Base-by-base conservation (phyloP, 495 filamentous ascomycete species). In the Trichoderma orchidacearum region DNA sequence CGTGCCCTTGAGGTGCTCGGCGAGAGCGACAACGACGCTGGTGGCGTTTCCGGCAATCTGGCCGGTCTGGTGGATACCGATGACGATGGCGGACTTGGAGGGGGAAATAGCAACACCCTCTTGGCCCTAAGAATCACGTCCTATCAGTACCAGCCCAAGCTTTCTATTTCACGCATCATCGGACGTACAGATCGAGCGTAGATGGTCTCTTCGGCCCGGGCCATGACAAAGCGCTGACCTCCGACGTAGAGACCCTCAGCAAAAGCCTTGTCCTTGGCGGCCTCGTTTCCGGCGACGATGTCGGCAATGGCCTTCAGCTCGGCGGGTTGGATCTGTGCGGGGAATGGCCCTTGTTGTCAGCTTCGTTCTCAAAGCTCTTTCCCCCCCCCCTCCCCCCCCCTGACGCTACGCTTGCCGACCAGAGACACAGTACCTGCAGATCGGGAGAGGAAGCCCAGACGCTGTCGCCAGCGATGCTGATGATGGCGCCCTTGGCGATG, bases 401-500 rank as follows among this genome's bases (percentile, higher is more conserved):
- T 27, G n/a, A 27, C 17, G 5, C 12, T 17, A 41, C 6, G 17
- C 8, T 56, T 15, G 21, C 41, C 9, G 41, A 5, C 15, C 3
- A 29, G 50, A 23, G 7, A 17, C 50, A 23, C 1, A 30, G 66
- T 83, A 95, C 90, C 61, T 68, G 70, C 75, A 94, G 94, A 59
- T 75, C 80, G 18, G 77, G 17, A 21, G 82, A 80, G n/a, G 74
- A 65, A 56, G 91, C 91, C 89, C 91, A 95, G 61, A 84, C 76
- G 67, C 83, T 88, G 66, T 88, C 86, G 66, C 90, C 89, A 59
- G 85, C 83, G 58, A 70, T 73, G 72, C 84, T 88, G 74, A 92
- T 82, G 70, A 96, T 94, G 65, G 87, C 87, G 63, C 82, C 93
- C 73, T 87, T 84, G 77, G 93, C 86, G 71, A 96, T 73, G 70